Conservation (phyloP, 1,139 yeast species). For the Taphrina flavorubra region DNA sequence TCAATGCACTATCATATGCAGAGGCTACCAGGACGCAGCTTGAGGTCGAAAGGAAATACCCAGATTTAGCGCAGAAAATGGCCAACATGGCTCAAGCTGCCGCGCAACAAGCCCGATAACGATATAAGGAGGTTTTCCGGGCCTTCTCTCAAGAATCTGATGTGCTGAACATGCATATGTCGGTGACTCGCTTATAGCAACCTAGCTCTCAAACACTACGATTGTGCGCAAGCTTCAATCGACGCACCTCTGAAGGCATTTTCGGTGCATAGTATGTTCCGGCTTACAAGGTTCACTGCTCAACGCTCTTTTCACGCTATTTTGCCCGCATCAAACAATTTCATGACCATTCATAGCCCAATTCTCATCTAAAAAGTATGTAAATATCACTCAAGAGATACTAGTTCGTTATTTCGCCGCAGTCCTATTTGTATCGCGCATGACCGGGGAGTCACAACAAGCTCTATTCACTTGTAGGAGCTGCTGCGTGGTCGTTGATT, state of each 20-base stretch:
- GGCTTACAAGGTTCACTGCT: background rate
- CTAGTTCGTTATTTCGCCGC: background rate
- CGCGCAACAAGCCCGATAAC: constrained; percentile 28
- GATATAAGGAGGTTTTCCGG: background rate
- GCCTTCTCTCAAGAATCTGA: too few relatives aligned
- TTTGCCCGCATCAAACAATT: background rate
- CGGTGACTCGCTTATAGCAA: background rate
- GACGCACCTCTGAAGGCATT: background rate
- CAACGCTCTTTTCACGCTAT: background rate
- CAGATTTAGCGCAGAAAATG: constrained; percentile 43
- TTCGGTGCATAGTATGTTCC: background rate
- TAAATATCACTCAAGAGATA: background rate
- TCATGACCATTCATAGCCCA: constrained; percentile 11
- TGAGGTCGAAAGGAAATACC: constrained; percentile 59
- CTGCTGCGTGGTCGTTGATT: too few relatives aligned
- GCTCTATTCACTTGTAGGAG: too few relatives aligned
- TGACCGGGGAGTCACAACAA: too few relatives aligned
- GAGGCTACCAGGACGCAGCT: constrained; percentile 83
- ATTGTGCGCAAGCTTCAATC: too few relatives aligned
- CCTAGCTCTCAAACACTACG: too few relatives aligned
- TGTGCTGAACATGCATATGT: background rate
- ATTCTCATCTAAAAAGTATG: constrained; percentile 3
- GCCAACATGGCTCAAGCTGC: constrained; percentile 38
- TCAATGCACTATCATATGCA: constrained; percentile 89
- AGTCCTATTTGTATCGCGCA: background rate